A percentile compares a stretch with the other conserved stretches of the same genome.
These are phyloP conservation scores for Fusarium albosuccineum DNA, from an alignment of 2,329 filamentous ascomycete genomes.

Conservation along the genomic window DNA sequence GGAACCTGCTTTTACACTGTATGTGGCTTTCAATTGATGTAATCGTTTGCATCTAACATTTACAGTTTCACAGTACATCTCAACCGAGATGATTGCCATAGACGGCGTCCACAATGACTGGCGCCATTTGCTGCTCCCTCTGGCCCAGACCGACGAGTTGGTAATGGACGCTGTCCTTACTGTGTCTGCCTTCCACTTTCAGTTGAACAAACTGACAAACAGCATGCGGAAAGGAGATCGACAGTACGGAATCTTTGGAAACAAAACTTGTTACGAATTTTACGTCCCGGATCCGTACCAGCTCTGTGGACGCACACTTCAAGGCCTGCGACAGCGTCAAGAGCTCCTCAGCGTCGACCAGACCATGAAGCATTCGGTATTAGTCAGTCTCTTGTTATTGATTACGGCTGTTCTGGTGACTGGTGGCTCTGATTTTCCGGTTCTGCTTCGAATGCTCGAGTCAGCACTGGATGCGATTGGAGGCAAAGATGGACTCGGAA, in stretches of 20 bases:
- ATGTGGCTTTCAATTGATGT: fast-evolving
- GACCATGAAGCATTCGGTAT: slow-evolving; percentile 30
- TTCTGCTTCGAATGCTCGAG: slow-evolving; percentile 44
- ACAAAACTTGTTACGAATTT: neutral
- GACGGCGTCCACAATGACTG: slow-evolving; percentile 45
- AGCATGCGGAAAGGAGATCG: neutral
- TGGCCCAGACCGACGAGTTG: slow-evolving; percentile 34
- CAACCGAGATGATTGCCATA: slow-evolving; percentile 44
- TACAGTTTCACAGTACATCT: slow-evolving; percentile 38
- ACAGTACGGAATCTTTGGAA: slow-evolving; percentile 1
- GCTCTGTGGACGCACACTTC: slow-evolving; percentile 32
- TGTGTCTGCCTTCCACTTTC: slow-evolving; percentile 35
- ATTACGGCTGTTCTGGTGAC: slow-evolving; percentile 45
- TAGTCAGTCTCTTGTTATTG: slow-evolving; percentile 43
- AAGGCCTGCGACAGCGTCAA: slow-evolving; percentile 31
- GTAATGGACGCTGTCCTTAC: slow-evolving; percentile 43
- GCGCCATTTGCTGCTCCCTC: slow-evolving; percentile 40
- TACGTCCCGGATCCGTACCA: slow-evolving; percentile 28
- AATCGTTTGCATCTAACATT: fast-evolving
- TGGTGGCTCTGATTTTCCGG: slow-evolving; percentile 45
- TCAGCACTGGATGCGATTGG: slow-evolving; percentile 46
- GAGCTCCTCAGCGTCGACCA: slow-evolving; percentile 28
- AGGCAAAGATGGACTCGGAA: slow-evolving; percentile 33
- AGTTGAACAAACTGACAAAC: slow-evolving; percentile 16
- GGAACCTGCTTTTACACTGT: slow-evolving; percentile 37